These are phyloP conservation scores for Stephanodiscus minutulus DNA, from an alignment of 108 stramenopile species.

Conservation along the genomic window DNA sequence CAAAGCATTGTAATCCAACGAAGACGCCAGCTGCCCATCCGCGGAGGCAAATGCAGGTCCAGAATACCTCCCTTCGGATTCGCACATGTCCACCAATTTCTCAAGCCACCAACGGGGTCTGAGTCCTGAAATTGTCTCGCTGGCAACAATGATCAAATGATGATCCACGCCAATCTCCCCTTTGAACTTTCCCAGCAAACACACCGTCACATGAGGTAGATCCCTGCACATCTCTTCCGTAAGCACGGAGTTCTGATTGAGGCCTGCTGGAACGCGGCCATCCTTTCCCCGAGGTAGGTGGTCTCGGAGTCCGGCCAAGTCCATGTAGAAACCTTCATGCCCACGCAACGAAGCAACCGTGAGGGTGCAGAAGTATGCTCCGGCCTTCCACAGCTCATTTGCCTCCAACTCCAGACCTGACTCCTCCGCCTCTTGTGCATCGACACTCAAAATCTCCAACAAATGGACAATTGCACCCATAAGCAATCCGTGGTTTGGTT, in stretches of 20 bases:
- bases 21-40: neutral
- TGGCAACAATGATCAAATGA: neutral
- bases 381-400: neutral
- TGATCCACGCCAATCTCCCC: constrained; percentile 9
- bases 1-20: constrained; percentile 9
- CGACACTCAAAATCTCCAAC: neutral
- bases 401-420: neutral
- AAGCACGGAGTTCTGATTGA: neutral
- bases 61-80: neutral
- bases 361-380: neutral
- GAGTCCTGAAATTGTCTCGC: neutral
- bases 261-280: no score
- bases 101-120: neutral
- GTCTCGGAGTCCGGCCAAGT: neutral
- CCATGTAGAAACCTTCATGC: neutral
- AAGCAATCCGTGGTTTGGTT: neutral
- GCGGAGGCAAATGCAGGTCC: constrained; percentile 13
- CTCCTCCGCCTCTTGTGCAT: neutral
- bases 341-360: neutral
- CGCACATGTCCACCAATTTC: constrained; percentile 4
- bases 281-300: neutral
- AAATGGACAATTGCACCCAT: neutral
- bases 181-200: constrained; percentile 36
- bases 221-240: constrained; percentile 3
- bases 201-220: constrained; percentile 18